Evolutionary conservation across 2,329 filamentous ascomycete species (phyloP), one percentile per base, ranked within the genome.

Genomic region (Sporothrix protearum): DNA sequence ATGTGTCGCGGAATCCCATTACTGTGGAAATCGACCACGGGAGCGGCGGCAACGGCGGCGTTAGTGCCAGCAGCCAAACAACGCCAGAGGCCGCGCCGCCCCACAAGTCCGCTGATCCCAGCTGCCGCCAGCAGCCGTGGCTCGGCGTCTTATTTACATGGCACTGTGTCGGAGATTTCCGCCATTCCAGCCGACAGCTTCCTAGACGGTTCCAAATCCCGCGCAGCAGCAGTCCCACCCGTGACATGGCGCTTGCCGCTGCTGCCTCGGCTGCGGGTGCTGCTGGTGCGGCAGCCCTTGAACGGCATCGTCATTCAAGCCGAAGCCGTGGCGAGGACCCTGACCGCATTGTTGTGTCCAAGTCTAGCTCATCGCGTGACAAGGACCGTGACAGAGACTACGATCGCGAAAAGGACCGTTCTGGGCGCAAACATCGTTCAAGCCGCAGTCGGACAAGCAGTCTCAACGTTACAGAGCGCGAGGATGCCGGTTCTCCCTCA

Each of bases 21-120:
- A 94, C 97, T 79, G 92, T 97, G 73, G 95, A 97, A 79, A 92
- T 98, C 74, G 87, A 94, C 77, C 86, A 88, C 67, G 83, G 85
- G 75, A 80, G 78, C 68, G 53, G 70, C 42, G 36, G 42, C 25
- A 59, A 49, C 22, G 64, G 33, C 42, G 71, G 36, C 10, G 47
- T 49, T 45, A 70, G 39, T 28, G 45, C 47, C 45, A 70, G 53
- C 71, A 71, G 45, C 70, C 78, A 78, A 78, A 75, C 82, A 81
- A 71, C 83, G 84, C 74, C 83, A 85, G 78, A 89, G 85, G 80
- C 86, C 71, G 8, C 72, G 85, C 73, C 73, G 74, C 10, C 85
- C 84, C 84, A 92, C 87, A 81, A 97, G 85, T 74, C 95, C 81
- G 80, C 87, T 86, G 78, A 90, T 87, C 73, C 88, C 84, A 76